Base-by-base conservation (phyloP, 1,284 basidiomycete species). In the Rhodofomes roseus region DNA sequence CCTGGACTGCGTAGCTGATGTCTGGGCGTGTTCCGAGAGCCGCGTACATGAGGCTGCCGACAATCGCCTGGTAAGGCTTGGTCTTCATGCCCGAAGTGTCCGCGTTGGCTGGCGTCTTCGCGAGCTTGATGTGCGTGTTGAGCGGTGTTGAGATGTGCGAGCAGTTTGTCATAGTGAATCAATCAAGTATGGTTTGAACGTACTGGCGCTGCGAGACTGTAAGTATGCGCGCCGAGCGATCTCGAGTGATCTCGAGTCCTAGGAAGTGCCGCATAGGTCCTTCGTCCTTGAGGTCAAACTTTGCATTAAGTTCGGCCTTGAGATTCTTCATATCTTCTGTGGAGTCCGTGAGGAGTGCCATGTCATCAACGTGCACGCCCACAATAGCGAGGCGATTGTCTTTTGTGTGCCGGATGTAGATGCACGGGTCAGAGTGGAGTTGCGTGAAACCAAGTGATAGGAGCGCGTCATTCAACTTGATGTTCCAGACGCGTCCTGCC, bases 41-140 rank as follows among this genome's bases (percentile, higher is more conserved):
- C 1, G 79, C 55, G 60, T 79, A 81, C 46, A 76, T 70, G 1
- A 81, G 69, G 12, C 54, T 43, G 7, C 55, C 58, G 29, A 62
- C 27, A 6, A 54, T 29, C 12, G 51, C 40, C 48, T 44, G 57
- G 55, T 62, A 60, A 16, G 57, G 56, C 34, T 56, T 41, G 16
- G 4, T 23, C 23, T 41, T 31, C 12, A 31, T 46, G 7, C 31
- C 16, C 1, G 50, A 40, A 2, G 36, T 27, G 31, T 31, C 4
- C 27, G 27, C 29, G 23, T 51, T n/a, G 4, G 31, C 23, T 14
- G 37, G 16, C 14, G 27, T 46, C 18, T 51, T 48, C 20, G 53
- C 18, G 16, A 60, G 56, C 27, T 36, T 40, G 23, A 54, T 7
- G 48, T 40, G 50, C 18, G 50, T 2, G n/a, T 55, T 54, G 20